A percentile compares a stretch with the other conserved stretches of the same genome.
Conservation (phyloP, 345 rosid genomes). For the Anacardium occidentale region DNA sequence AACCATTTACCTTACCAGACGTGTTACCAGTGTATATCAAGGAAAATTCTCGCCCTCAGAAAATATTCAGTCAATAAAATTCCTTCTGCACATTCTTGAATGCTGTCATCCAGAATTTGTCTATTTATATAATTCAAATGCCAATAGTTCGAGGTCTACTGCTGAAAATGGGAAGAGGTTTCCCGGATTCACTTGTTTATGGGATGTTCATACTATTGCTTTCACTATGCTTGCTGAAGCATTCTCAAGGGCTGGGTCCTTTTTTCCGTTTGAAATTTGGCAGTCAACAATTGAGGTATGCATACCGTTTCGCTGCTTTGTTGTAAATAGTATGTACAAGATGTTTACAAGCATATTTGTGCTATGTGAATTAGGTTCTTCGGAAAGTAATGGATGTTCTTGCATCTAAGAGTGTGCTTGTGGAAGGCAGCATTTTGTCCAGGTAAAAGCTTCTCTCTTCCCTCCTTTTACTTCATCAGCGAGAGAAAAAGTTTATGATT, state of each 20-base stretch:
- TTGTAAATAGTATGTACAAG: conserved; percentile 4
- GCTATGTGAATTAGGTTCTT: conserved; percentile 47
- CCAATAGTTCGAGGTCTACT: conserved; percentile 32
- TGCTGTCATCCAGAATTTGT: conserved; percentile 42
- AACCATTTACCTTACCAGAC: conserved; percentile 35
- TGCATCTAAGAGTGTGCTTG: conserved; percentile 52
- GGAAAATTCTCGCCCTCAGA: conserved; percentile 44
- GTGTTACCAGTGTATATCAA: conserved; percentile 38
- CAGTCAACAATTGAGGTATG: conserved; percentile 66
- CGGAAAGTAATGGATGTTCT: conserved; percentile 80
- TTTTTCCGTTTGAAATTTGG: conserved; percentile 55
- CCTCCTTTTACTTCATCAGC: not conserved
- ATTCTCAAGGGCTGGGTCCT: conserved; percentile 51
- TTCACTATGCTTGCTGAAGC: conserved; percentile 68
- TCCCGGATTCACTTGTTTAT: conserved; percentile 41
- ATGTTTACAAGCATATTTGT: conserved; percentile 18
- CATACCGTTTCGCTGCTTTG: conserved; percentile 6
- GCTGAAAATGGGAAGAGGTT: conserved; percentile 41
- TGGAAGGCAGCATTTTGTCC: conserved; percentile 64
- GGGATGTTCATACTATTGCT: conserved; percentile 60
- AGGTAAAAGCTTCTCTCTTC: conserved; percentile 37
- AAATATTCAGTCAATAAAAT: conserved; percentile 52
- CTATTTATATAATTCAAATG: conserved; percentile 31
- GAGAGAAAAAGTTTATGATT: not conserved
- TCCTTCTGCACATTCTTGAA: conserved; percentile 53